Conservation (phyloP, 345 rosid genomes). For the Eucalyptus viminalis region DNA sequence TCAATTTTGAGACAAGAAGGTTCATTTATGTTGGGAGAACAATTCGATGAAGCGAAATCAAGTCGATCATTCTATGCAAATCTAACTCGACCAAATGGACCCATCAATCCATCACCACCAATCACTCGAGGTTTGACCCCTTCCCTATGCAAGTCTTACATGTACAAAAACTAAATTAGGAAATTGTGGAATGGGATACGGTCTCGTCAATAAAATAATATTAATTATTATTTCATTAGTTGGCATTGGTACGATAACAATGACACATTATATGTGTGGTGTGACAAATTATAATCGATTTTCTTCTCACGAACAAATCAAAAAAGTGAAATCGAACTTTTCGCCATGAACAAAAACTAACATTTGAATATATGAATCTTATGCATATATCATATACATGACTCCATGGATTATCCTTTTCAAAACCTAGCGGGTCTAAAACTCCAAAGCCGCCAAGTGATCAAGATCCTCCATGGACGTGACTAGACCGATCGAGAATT, state of each 20-base stretch:
- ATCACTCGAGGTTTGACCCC: background rate
- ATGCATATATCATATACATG: background rate
- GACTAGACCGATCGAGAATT: background rate
- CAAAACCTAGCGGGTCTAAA: background rate
- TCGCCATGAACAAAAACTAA: background rate
- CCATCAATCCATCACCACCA: background rate
- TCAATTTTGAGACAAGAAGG: background rate
- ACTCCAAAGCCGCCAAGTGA: background rate
- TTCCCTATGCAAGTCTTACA: background rate
- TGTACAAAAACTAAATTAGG: background rate
- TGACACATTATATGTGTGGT: accelerated
- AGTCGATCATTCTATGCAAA: background rate
- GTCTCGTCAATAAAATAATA: background rate
- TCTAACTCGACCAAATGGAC: background rate
- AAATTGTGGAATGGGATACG: background rate
- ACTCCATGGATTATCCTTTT: background rate
- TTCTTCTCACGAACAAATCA: background rate
- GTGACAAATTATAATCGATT: too few relatives aligned
- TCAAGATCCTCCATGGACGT: background rate
- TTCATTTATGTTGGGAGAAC: background rate
- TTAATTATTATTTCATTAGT: background rate
- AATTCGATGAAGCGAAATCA: background rate
- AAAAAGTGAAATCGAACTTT: too few relatives aligned
- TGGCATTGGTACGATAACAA: background rate
- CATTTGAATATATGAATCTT: too few relatives aligned